Conservation (phyloP, 192 early-diverging fungal species). For the Coemansia aciculifera region DNA sequence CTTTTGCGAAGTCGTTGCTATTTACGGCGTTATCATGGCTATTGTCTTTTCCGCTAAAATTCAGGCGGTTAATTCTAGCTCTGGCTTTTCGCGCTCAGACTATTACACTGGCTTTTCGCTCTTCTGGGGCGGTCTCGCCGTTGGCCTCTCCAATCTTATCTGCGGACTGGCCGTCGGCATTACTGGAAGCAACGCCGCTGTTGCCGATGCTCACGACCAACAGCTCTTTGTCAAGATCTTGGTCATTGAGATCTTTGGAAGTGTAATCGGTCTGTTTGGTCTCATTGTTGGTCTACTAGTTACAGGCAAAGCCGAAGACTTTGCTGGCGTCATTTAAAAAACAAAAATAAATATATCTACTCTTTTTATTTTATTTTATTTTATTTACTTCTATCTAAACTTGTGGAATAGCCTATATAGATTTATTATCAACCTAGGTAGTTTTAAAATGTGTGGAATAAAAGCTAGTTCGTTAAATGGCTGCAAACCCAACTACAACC, state of each 20-base stretch:
- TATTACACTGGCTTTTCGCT: constrained; percentile 91
- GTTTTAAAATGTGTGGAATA: too few species aligned
- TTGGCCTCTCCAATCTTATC: constrained; percentile 88
- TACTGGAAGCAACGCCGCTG: constrained; percentile 87
- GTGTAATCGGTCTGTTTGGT: constrained; percentile 94
- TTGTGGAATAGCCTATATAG: too few species aligned
- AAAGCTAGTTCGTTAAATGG: too few species aligned
- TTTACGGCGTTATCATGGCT: constrained; percentile 98
- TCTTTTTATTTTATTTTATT: too few species aligned
- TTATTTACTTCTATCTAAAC: too few species aligned
- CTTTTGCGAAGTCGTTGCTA: constrained; percentile 99
- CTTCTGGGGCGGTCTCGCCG: constrained; percentile 96
- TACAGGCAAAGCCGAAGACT: constrained; percentile 56
- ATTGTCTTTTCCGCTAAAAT: constrained; percentile 94
- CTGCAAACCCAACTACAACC: too few species aligned
- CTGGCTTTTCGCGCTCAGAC: constrained; percentile 58
- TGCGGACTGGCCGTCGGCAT: constrained; percentile 94
- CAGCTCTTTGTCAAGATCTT: constrained; percentile 96
- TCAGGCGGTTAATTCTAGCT: constrained; percentile 52
- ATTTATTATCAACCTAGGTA: too few species aligned
- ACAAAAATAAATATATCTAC: too few species aligned
- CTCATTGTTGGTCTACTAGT: constrained; percentile 91
- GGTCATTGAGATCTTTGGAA: constrained; percentile 97
- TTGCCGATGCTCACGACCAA: constrained; percentile 95
- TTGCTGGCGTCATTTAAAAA: constrained; percentile 28